A percentile compares a stretch with the other conserved stretches of the same genome.
These are phyloP conservation scores for Lasiosphaeriaceae sp. DNA, from an alignment of 495 filamentous ascomycete species.

Conservation along the genomic window DNA sequence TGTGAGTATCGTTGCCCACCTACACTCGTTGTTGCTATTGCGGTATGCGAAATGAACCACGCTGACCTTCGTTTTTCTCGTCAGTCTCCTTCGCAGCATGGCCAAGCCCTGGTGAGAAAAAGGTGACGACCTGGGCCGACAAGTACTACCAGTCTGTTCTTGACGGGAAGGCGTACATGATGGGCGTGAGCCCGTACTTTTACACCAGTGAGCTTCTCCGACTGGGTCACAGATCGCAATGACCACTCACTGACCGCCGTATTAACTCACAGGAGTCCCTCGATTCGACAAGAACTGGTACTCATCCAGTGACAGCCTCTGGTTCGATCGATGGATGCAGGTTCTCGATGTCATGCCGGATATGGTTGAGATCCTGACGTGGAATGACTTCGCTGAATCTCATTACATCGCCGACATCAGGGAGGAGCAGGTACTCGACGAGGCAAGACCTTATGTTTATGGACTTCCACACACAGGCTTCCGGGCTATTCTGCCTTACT, in stretches of 20 bases:
- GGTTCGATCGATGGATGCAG: constrained; percentile 58
- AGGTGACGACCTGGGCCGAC: constrained; percentile 41
- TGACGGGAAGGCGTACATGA: constrained; percentile 29
- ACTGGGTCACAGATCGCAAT: not conserved
- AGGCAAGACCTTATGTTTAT: constrained; percentile 29
- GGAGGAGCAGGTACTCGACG: constrained; percentile 32
- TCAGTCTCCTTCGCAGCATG: constrained; percentile 34
- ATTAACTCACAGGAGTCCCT: constrained; percentile 36
- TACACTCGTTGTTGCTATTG: no score
- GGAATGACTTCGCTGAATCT: constrained; percentile 68
- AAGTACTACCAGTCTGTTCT: constrained; percentile 19
- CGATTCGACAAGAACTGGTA: constrained; percentile 56
- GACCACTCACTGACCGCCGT: not conserved
- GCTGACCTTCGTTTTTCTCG: not conserved
- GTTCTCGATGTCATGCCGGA: constrained; percentile 49
- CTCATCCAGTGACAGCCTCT: constrained; percentile 56
- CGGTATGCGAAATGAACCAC: no score
- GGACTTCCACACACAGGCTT: constrained; percentile 30
- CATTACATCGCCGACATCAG: constrained; percentile 54
- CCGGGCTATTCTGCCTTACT: constrained; percentile 51
- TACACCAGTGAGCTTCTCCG: constrained; percentile 41
- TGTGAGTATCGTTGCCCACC: constrained; percentile 12
- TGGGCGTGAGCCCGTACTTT: constrained; percentile 66
- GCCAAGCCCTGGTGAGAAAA: constrained; percentile 38
- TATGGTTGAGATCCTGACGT: constrained; percentile 61